Conservation (phyloP, 345 rosid genomes). For the Linum usitatissimum region DNA sequence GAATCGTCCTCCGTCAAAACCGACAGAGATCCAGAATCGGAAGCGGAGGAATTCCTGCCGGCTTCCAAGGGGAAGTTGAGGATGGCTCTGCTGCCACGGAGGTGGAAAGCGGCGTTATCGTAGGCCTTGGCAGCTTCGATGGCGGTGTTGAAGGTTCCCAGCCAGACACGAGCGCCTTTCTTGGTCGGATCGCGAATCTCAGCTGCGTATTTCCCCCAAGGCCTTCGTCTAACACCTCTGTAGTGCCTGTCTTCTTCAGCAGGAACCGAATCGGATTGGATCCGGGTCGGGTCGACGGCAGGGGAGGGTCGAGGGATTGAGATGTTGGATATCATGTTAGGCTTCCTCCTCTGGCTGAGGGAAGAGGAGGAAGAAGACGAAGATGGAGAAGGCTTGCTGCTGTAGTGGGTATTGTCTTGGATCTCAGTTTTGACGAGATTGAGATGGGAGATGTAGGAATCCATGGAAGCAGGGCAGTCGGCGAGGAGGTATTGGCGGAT, state of each 20-base stretch:
- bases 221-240: slow-evolving; percentile 77
- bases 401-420: slow-evolving; percentile 9
- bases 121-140: slow-evolving; percentile 86
- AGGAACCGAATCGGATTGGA: neutral
- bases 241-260: slow-evolving; percentile 38
- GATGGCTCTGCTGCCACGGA: slow-evolving; percentile 86
- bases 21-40: neutral
- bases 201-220: slow-evolving; percentile 88
- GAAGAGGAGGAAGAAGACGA: slow-evolving; percentile 15
- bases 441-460: slow-evolving; percentile 23
- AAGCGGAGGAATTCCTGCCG: slow-evolving; percentile 18
- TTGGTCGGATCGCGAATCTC: slow-evolving; percentile 85
- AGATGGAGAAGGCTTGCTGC: slow-evolving; percentile 1
- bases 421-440: slow-evolving; percentile 10
- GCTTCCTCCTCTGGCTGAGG: slow-evolving; percentile 59
- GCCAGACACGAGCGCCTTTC: slow-evolving; percentile 82
- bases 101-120: slow-evolving; percentile 67
- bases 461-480: slow-evolving; percentile 34
- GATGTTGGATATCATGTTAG: slow-evolving; percentile 37
- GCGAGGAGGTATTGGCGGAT: slow-evolving; percentile 55
- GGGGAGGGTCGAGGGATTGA: slow-evolving; percentile 24
- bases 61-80: slow-evolving; percentile 81
- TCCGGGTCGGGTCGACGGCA: neutral
- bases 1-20: slow-evolving; percentile 8
- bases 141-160: slow-evolving; percentile 79